Base-by-base conservation (phyloP, 2,329 filamentous ascomycete species). In the Alternaria incomplexa region DNA sequence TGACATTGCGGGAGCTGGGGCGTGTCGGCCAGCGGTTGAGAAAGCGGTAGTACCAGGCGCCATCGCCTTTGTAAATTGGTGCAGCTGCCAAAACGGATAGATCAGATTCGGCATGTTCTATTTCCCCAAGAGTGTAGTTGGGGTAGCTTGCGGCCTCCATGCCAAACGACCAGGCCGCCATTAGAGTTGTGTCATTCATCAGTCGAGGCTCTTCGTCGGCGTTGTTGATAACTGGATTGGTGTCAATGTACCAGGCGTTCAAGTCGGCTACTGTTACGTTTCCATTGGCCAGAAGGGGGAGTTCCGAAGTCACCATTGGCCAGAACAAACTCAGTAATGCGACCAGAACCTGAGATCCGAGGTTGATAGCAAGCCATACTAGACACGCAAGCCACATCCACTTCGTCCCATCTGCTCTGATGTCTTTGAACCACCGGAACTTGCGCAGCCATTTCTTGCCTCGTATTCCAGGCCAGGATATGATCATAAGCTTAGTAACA, bases 371-470 rank as follows among this genome's bases (percentile, higher is more conserved):
- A 2, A 79, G 65, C 77, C 77, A 79, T 6, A 74, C 40, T 7
- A 74, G 17, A 56, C 77, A 79, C 7, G 71, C 72, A 3, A 78
- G 66, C 76, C 76, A 79, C 43, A 77, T 79, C 64, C 75, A 72
- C 22, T 67, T 69, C 0, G 75, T 76, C 0, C 69, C 75, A 26
- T 79, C 77, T 11, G 74, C 68, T 43, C 76, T 63, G 0, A 74
- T 69, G 8, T 79, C 73, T 13, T 71, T 70, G 47, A 78, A 74
- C 74, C 71, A 75, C 5, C 69, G 64, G 2, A 76, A 63, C 15
- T 65, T 70, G 2, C 70, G 66, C 12, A 77, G 46, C 17, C 72
- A 71, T 13, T 66, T 76, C 5, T 70, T 57, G 25, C 69, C 65
- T 2, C 71, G 71, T 6, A 77, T 63, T 1, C 76, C 70, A 6